Evolutionary conservation across 2,329 filamentous ascomycete species (phyloP), one percentile per base, ranked within the genome.

Genomic region (Fusarium algeriense): DNA sequence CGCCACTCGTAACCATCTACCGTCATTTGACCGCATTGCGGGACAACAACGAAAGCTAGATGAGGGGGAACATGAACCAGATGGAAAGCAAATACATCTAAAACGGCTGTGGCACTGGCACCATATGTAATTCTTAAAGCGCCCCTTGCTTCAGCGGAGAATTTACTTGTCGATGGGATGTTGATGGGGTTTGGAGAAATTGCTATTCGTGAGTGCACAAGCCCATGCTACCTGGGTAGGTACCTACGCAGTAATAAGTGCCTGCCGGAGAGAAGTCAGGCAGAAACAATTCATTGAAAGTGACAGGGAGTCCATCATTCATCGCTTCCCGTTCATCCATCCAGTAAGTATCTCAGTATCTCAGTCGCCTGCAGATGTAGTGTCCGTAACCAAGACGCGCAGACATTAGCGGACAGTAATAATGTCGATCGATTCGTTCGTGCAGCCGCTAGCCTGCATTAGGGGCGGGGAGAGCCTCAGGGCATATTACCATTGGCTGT

Each of bases 391-490:
- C 40, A 40, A 46, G 60, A 40, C 63, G 37, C 34, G n/a, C 34
- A 58, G 64, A 65, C 53, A 68, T 68, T 71, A 64, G 56, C 45
- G 58, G 67, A 55, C 30, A 71, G 35, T 55, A 45, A 57, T 45
- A 72, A 73, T 64, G 69, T 68, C 75, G 75, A 77, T 77, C 75
- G 73, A 77, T 77, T 70, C 60, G 66, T 66, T 73, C 61, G 72
- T 62, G 69, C 70, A 65, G 52, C 65, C 48, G 57, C 71, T 70
- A 76, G 69, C 40, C 55, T 55, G 48, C 56, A 53, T 50, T 38
- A 64, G 52, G 52, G 69, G 65, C 49, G 61, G 63, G 43, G 71
- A 57, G 62, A 61, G 43, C 48, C 49, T 58, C 38, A 43, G 20
- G 32, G 34, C 46, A 53, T 48, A 28, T 19, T 38, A 15, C 54